These are phyloP conservation scores for Keithomyces neogunnii DNA, from an alignment of 2,329 filamentous ascomycete genomes.

Conservation along the genomic window DNA sequence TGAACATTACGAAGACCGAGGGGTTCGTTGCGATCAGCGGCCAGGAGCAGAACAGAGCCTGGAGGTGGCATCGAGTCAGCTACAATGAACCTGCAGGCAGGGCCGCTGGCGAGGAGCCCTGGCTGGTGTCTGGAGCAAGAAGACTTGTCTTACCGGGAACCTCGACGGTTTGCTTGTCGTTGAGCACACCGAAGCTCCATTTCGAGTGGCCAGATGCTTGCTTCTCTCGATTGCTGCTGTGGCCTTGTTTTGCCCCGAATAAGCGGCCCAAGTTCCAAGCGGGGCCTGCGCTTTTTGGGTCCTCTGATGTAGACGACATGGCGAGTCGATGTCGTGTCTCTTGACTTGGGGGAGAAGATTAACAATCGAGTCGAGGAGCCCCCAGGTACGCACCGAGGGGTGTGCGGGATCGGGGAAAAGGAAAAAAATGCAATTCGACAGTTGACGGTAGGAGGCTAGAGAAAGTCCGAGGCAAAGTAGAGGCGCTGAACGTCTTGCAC, in stretches of 20 bases:
- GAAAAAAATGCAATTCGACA: not conserved
- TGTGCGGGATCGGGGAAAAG: not conserved
- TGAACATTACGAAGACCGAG: slow-evolving; percentile 9
- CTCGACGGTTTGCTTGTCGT: slow-evolving; percentile 7
- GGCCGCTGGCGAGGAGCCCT: too few relatives aligned
- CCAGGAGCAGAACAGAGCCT: slow-evolving; percentile 12
- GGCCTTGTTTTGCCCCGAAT: not conserved
- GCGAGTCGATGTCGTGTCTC: slow-evolving; percentile 1
- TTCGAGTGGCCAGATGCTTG: slow-evolving; percentile 2
- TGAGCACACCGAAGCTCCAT: slow-evolving; percentile 9
- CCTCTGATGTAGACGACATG: slow-evolving; percentile 5
- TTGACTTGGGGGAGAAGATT: not conserved
- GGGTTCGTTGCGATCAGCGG: slow-evolving; percentile 11
- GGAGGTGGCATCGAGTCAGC: not conserved
- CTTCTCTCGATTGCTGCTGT: not conserved
- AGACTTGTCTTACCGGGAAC: slow-evolving; percentile 7
- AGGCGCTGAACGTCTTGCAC: too few relatives aligned
- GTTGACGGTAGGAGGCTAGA: not conserved
- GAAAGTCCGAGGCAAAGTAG: too few relatives aligned
- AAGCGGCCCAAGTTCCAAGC: slow-evolving; percentile 1
- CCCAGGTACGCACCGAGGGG: not conserved
- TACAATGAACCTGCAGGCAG: not conserved
- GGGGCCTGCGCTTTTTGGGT: not conserved
- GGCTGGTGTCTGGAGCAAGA: not conserved
- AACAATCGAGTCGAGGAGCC: not conserved